These are phyloP conservation scores for Saccharomycopsis fibuligera DNA, from an alignment of 805 yeast genomes.

Conservation along the genomic window DNA sequence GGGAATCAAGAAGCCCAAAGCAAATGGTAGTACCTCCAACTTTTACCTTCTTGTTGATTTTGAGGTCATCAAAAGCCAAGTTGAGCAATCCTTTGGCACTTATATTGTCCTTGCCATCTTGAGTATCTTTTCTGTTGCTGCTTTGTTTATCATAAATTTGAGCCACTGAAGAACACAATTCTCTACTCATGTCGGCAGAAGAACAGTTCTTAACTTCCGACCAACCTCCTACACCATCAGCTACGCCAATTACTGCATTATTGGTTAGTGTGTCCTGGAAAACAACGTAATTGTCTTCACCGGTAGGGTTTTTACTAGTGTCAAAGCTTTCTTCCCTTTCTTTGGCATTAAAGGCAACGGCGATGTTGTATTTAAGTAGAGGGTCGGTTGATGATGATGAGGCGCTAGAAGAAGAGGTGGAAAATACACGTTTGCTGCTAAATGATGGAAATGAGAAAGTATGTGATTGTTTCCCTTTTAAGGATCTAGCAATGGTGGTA, in stretches of 20 bases:
- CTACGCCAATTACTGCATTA: conserved; percentile 59
- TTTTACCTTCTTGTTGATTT: conserved; percentile 50
- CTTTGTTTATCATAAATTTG: conserved; percentile 29
- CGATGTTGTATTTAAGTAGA: conserved; percentile 39
- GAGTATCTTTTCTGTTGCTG: conserved; percentile 18
- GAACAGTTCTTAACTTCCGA: conserved; percentile 86
- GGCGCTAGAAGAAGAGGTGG: background rate
- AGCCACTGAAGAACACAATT: conserved; percentile 56
- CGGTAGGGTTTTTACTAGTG: conserved; percentile 42
- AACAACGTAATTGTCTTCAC: conserved; percentile 70
- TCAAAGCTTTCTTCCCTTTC: conserved; percentile 50
- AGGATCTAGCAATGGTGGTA: too few species aligned
- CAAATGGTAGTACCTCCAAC: conserved; percentile 96
- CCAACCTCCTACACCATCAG: conserved; percentile 99
- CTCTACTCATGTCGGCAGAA: conserved; percentile 69
- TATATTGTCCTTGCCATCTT: conserved; percentile 15
- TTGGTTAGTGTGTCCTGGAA: conserved; percentile 30
- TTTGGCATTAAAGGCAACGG: conserved; percentile 73
- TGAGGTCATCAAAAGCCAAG: conserved; percentile 49
- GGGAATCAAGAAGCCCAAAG: conserved; percentile 60
- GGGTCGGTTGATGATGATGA: background rate
- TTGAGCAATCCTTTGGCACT: conserved; percentile 46
- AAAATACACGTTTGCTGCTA: too few species aligned
- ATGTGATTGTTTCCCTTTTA: too few species aligned
- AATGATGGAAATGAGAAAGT: too few species aligned